Percentiles rank a stretch among this genome's conserved stretches.
Conservation (phyloP, 192 early-diverging fungal species). For the Mortierella hygrophila region DNA sequence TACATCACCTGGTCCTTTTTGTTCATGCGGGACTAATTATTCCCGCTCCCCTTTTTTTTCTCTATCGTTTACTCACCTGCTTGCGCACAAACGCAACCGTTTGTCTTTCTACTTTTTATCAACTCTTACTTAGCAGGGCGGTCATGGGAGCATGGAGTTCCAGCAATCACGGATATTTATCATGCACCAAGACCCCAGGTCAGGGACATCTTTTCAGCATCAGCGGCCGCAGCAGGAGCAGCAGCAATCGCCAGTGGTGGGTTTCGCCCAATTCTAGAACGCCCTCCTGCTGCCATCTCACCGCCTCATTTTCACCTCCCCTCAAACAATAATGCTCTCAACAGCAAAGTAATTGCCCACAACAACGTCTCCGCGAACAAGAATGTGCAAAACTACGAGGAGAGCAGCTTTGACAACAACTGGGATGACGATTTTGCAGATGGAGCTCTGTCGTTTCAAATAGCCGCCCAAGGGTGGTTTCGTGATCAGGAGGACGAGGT, state of each 20-base stretch:
- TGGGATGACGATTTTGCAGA: conserved; percentile 62
- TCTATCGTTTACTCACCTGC: not conserved
- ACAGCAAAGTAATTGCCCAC: not conserved
- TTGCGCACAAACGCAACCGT: not conserved
- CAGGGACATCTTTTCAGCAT: conserved; percentile 2
- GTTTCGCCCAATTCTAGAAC: not conserved
- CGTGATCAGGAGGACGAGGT: conserved; percentile 45
- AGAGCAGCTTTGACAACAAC: conserved; percentile 36
- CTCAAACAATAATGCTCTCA: not conserved
- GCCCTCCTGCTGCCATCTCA: not conserved
- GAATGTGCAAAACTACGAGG: conserved; percentile 32
- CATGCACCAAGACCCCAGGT: conserved; percentile 18
- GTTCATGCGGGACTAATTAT: conserved; percentile 7
- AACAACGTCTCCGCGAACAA: conserved; percentile 3
- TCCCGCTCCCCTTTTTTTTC: not conserved
- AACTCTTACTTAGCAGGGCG: not conserved
- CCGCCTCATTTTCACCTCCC: conserved; percentile 23
- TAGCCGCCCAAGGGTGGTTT: conserved; percentile 39
- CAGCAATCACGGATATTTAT: conserved; percentile 34
- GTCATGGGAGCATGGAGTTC: conserved; percentile 23
- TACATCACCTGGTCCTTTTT: not conserved
- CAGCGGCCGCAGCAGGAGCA: conserved; percentile 15
- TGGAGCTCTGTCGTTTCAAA: conserved; percentile 38
- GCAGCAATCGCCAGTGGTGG: not conserved
- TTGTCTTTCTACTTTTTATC: not conserved